phyloP scores from a whole-genome alignment of 2,329 filamentous ascomycete species.

The Penicillium sp. region DNA sequence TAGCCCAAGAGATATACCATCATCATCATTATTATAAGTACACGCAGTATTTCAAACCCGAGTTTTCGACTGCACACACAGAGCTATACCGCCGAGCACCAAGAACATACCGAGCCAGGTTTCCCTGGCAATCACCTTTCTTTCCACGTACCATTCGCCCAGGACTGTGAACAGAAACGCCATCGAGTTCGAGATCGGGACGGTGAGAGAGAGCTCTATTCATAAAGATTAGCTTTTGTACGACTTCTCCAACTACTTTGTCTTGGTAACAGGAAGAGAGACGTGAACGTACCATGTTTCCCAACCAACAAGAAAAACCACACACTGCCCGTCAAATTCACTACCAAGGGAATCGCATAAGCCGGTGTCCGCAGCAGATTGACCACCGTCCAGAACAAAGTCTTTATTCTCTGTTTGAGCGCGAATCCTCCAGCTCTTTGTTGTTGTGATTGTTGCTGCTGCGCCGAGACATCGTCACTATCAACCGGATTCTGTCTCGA shows the following conservation, averaged over 20 bases:
- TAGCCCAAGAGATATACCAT: neutral
- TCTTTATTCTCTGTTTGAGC: slow-evolving; percentile 60
- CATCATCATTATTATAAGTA: neutral
- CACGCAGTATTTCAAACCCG: neutral
- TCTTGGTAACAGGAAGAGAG: neutral
- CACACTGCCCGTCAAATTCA: slow-evolving; percentile 88
- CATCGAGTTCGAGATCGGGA: slow-evolving; percentile 90
- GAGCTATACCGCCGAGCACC: slow-evolving; percentile 72
- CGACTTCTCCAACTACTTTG: neutral
- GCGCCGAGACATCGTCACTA: slow-evolving; percentile 28
- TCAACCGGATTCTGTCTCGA: slow-evolving; percentile 40
- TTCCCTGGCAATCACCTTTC: slow-evolving; percentile 82
- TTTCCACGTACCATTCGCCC: slow-evolving; percentile 92
- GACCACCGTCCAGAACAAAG: slow-evolving; percentile 67
- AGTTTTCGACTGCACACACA: slow-evolving; percentile 66
- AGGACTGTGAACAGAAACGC: slow-evolving; percentile 95
- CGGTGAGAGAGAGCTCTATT: slow-evolving; percentile 82
- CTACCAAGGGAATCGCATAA: slow-evolving; percentile 77
- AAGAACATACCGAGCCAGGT: slow-evolving; percentile 79
- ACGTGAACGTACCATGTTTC: slow-evolving; percentile 67
- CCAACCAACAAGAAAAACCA: slow-evolving; percentile 97
- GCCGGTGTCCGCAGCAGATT: slow-evolving; percentile 76
- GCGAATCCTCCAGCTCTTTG: slow-evolving; percentile 22
- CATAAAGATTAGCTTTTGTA: neutral
- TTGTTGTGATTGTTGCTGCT: slow-evolving; percentile 37